These are phyloP conservation scores for Sporisorium exsertum DNA, from an alignment of 1,284 basidiomycete genomes.

Conservation along the genomic window DNA sequence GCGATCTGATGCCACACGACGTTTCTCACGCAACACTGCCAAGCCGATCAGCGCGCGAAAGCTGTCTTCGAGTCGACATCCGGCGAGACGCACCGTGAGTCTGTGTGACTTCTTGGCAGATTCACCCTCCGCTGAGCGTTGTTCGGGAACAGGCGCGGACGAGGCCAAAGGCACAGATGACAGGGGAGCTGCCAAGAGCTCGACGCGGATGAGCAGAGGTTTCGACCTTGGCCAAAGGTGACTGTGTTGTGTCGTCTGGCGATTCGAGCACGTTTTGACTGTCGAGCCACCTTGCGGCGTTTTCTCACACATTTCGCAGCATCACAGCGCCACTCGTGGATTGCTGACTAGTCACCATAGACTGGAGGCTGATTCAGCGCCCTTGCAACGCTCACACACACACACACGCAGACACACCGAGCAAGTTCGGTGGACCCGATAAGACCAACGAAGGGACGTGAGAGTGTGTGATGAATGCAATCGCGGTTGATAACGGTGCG, in stretches of 20 bases:
- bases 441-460: neutral
- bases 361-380: constrained; percentile 5
- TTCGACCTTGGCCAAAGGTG: neutral
- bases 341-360: neutral
- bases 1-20: neutral
- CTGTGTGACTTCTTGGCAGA: no score
- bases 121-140: neutral
- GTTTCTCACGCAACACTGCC: neutral
- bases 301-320: neutral
- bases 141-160: neutral
- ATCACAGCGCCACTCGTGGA: neutral
- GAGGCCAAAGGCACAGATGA: neutral
- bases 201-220: neutral
- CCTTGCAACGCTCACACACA: neutral
- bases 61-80: neutral
- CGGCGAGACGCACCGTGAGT: neutral
- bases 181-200: neutral
- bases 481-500: neutral
- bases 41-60: neutral
- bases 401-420: neutral
- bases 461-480: neutral
- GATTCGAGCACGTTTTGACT: neutral
- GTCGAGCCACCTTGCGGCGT: constrained; percentile 2
- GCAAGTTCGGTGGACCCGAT: neutral
- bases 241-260: neutral